These are phyloP conservation scores for Xylaria flabelliformis DNA, from an alignment of 495 filamentous ascomycete genomes.

Conservation along the genomic window DNA sequence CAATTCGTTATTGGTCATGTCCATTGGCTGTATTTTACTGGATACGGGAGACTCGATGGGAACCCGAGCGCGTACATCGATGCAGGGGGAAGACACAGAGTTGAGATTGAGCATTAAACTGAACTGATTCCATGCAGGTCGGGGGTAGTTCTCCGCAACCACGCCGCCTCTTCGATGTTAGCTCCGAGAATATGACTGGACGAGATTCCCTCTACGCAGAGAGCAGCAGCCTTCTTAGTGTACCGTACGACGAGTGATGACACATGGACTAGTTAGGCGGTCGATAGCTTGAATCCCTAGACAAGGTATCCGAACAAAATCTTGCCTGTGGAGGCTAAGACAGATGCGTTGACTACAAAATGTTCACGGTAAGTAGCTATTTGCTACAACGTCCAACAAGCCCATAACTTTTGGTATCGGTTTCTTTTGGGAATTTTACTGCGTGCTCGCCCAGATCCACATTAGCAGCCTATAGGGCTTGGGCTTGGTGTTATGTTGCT, in stretches of 20 bases:
- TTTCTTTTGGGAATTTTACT: constrained; percentile 4
- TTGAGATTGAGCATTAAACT: constrained; percentile 12
- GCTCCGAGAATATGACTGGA: constrained; percentile 13
- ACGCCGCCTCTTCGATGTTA: constrained; percentile 17
- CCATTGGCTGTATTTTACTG: constrained; percentile 2
- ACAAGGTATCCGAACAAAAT: neutral
- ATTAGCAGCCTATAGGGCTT: constrained; percentile 4
- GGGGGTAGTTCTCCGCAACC: constrained; percentile 15
- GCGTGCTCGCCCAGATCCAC: constrained; percentile 15
- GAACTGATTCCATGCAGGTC: constrained; percentile 3
- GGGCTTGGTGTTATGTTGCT: constrained; percentile 1
- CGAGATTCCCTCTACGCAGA: neutral
- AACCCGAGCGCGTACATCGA: constrained; percentile 22
- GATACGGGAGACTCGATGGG: constrained; percentile 18
- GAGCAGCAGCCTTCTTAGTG: constrained; percentile 3
- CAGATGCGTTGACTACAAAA: neutral
- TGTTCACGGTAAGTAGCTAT: neutral
- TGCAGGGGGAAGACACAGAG: constrained; percentile 21
- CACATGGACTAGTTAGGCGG: neutral
- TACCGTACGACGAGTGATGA: neutral
- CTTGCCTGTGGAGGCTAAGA: neutral
- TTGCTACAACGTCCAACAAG: neutral
- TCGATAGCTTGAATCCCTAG: neutral
- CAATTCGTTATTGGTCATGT: neutral
- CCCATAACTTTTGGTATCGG: neutral